Conservation (phyloP, 1,139 yeast species). For the Saccharomycopsis hybrid region DNA sequence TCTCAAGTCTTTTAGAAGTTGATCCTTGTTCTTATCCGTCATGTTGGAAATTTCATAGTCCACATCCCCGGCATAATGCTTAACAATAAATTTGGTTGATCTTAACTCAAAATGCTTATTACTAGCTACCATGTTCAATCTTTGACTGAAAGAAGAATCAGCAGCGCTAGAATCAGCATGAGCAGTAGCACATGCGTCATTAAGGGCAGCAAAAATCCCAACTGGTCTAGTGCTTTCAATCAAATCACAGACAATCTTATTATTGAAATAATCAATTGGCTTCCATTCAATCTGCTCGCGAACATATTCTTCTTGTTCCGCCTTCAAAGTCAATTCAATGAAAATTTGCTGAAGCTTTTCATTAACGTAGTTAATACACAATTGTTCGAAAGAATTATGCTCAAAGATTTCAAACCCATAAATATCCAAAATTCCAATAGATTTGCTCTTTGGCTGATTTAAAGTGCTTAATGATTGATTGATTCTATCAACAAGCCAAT, state of each 20-base stretch:
- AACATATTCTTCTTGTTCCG: conserved; percentile 96
- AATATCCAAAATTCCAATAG: conserved; percentile 93
- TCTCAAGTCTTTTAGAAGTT: conserved; percentile 79
- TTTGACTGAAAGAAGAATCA: conserved; percentile 91
- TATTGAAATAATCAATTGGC: conserved; percentile 93
- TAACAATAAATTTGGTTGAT: conserved; percentile 79
- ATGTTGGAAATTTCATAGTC: conserved; percentile 83
- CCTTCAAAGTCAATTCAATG: conserved; percentile 88
- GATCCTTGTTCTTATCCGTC: conserved; percentile 97
- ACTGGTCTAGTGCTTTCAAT: conserved; percentile 95
- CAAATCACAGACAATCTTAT: conserved; percentile 93
- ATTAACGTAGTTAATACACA: conserved; percentile 94
- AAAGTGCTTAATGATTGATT: conserved; percentile 59
- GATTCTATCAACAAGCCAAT: conserved; percentile 96
- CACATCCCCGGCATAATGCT: conserved; percentile 98
- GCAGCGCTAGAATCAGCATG: conserved; percentile 98
- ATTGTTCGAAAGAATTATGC: conserved; percentile 92
- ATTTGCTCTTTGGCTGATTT: conserved; percentile 48
- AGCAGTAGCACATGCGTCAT: conserved; percentile 96
- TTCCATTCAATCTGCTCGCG: conserved; percentile 97
- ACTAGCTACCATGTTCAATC: conserved; percentile 74
- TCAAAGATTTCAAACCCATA: conserved; percentile 98
- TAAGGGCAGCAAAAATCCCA: conserved; percentile 92
- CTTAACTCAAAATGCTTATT: conserved; percentile 90
- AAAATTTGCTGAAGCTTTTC: conserved; percentile 96